phyloP scores from a whole-genome alignment of 78 protist genomes.

The slime mould (Dictyostelium discoideum) region dicty_2.7 NC_007090.3:2401501-2402000 shows the following conservation, averaged over 20 bases:
- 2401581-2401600: not conserved
- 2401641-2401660: constrained; percentile 5
- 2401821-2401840: not conserved
- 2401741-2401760: not conserved
- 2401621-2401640: constrained; percentile 3
- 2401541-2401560: constrained; percentile 52
- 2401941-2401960: too few relatives aligned
- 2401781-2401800: not conserved
- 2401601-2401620: not conserved
- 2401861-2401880: not conserved
- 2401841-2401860: not conserved
- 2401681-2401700: not conserved
- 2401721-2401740: not conserved
- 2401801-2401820: too few relatives aligned
- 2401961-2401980: not conserved
- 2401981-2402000: not conserved
- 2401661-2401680: not conserved
- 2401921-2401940: too few relatives aligned
- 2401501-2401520: constrained; percentile 43
- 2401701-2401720: not conserved
- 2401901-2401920: not conserved
- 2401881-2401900: too few relatives aligned
- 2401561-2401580: constrained; percentile 35
- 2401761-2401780: constrained; percentile 13
- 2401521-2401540: constrained; percentile 44